A percentile compares a stretch with the other conserved stretches of the same genome.
Conservation (phyloP, 441 rosid species). For the Pelargonium myrrhifolium region DNA sequence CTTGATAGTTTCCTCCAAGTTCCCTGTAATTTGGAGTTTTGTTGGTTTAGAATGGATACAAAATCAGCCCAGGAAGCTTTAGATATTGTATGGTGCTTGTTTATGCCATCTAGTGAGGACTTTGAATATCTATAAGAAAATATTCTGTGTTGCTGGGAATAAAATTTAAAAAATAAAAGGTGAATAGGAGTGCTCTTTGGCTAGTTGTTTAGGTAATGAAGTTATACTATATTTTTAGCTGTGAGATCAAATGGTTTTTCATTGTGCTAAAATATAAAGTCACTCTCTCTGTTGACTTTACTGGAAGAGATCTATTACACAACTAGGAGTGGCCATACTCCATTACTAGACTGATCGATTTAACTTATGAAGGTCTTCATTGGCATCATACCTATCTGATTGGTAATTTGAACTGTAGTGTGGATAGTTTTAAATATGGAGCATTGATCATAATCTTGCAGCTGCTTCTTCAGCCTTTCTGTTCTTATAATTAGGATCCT, state of each 20-base stretch:
- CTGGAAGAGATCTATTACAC: not conserved
- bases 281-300: not conserved
- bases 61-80: not conserved
- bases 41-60: no score
- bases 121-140: not conserved
- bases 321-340: not conserved
- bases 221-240: not conserved
- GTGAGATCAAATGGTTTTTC: not conserved
- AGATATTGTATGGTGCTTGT: not conserved
- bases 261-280: not conserved
- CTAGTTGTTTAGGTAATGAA: not conserved
- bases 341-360: not conserved
- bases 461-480: not conserved
- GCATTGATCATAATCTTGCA: no score
- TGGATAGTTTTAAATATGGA: not conserved
- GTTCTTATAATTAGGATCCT: not conserved
- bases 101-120: not conserved
- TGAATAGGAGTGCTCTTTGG: not conserved
- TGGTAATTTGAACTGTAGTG: not conserved
- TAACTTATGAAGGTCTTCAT: not conserved
- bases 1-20: not conserved
- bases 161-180: not conserved
- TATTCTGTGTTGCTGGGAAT: not conserved
- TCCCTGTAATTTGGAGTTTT: no score
- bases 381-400: not conserved